Conservation (phyloP, 352 stramenopile genomes). For the Phytopythium mirpurense region DNA sequence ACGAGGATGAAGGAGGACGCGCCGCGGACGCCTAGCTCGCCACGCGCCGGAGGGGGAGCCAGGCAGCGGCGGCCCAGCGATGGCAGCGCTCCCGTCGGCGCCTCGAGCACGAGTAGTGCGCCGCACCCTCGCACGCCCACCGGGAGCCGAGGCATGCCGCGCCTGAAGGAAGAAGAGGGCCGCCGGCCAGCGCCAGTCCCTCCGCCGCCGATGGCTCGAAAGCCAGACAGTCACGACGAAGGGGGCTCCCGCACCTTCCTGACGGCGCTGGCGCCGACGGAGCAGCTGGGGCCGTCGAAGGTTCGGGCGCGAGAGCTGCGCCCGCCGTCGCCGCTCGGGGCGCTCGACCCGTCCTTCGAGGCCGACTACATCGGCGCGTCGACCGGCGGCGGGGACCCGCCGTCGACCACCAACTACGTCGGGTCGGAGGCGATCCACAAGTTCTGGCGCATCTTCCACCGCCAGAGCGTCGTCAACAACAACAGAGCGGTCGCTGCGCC, state of each 20-base stretch:
- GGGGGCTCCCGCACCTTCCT: conserved; percentile 32
- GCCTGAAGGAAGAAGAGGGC: conserved; percentile 25
- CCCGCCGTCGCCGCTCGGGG: conserved; percentile 58
- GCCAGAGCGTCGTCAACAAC: conserved; percentile 53
- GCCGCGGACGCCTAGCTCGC: background rate
- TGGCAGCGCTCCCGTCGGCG: background rate
- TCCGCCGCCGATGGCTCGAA: background rate
- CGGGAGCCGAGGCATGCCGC: background rate
- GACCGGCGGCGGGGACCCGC: conserved; percentile 5
- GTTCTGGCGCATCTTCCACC: conserved; percentile 74
- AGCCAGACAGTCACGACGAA: background rate
- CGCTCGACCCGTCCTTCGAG: conserved; percentile 15
- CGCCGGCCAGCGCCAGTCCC: conserved; percentile 5
- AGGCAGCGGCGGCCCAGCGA: conserved; percentile 1
- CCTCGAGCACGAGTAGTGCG: background rate
- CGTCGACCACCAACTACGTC: conserved; percentile 50
- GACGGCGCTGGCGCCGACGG: conserved; percentile 29
- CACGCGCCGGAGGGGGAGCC: background rate
- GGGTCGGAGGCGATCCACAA: conserved; percentile 43
- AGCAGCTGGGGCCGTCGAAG: conserved; percentile 12
- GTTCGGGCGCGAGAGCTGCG: conserved; percentile 20
- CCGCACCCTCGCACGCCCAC: background rate
- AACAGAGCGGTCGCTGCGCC: conserved; percentile 21
- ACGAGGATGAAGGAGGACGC: conserved; percentile 23
- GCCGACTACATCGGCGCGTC: conserved; percentile 15